phyloP scores from a whole-genome alignment of 441 rosid species.

The Adansonia gregorii region DNA sequence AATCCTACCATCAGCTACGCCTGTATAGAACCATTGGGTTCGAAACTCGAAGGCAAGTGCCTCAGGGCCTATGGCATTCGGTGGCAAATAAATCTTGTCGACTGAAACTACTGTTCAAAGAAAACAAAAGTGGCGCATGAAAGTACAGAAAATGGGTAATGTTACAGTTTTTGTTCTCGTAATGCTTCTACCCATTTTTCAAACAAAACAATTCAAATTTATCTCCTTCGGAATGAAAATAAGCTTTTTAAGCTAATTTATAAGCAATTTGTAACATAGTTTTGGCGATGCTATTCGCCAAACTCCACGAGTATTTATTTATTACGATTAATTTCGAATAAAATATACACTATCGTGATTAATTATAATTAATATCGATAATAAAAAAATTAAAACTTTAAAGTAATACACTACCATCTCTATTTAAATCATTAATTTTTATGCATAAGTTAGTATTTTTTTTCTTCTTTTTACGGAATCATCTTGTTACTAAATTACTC shows the following conservation, averaged over 20 bases:
- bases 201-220: not conserved
- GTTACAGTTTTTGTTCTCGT: not conserved
- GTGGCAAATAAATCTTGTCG: not conserved
- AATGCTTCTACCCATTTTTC: not conserved
- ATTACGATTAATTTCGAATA: too few relatives aligned
- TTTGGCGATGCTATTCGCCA: not conserved
- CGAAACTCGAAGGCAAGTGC: not conserved
- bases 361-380: too few relatives aligned
- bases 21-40: not conserved
- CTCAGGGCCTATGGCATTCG: not conserved
- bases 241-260: not conserved
- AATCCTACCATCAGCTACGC: constrained; percentile 11
- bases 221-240: not conserved
- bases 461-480: too few relatives aligned
- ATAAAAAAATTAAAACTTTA: too few relatives aligned
- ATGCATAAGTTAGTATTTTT: too few relatives aligned
- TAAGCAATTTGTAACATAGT: not conserved
- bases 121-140: not conserved
- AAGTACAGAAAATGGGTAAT: not conserved
- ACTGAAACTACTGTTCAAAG: not conserved
- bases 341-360: too few relatives aligned
- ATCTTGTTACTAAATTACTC: too few relatives aligned
- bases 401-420: too few relatives aligned
- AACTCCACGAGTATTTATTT: too few relatives aligned
- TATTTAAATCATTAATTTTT: too few relatives aligned